These are phyloP conservation scores for Pythium apleroticum DNA, from an alignment of 352 stramenopile species.

Conservation along the genomic window DNA sequence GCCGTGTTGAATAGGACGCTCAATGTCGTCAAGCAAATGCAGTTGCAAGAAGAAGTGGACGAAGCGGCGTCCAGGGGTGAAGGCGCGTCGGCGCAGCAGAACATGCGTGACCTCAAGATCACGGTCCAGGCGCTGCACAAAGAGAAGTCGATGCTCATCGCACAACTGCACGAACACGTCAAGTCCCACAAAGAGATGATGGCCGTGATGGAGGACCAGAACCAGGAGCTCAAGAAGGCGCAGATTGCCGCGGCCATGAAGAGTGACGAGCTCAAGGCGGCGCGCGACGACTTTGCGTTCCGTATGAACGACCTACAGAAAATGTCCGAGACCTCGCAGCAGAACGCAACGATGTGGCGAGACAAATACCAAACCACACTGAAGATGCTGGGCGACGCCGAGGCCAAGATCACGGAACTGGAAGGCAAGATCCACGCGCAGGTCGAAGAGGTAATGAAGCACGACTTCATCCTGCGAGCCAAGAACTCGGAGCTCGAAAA, in stretches of 20 bases:
- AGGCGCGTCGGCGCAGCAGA: conserved; percentile 21
- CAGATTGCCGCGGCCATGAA: conserved; percentile 44
- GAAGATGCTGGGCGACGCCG: conserved; percentile 34
- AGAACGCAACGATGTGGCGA: conserved; percentile 39
- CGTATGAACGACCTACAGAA: conserved; percentile 34
- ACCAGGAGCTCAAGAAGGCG: conserved; percentile 51
- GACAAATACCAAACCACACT: conserved; percentile 52
- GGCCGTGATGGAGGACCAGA: conserved; percentile 47
- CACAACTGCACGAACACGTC: conserved; percentile 61
- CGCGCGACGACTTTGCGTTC: conserved; percentile 38
- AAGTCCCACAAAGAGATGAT: conserved; percentile 46
- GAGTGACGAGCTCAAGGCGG: conserved; percentile 43
- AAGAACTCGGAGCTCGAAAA: conserved; percentile 55
- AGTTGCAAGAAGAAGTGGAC: conserved; percentile 34
- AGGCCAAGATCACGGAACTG: conserved; percentile 42
- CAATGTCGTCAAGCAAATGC: conserved; percentile 50
- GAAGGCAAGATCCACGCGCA: conserved; percentile 44
- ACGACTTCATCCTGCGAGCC: conserved; percentile 52
- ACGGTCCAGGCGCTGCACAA: conserved; percentile 57
- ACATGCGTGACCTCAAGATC: conserved; percentile 45
- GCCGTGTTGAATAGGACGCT: conserved; percentile 36
- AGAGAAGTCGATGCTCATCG: conserved; percentile 56
- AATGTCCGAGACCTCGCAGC: conserved; percentile 44
- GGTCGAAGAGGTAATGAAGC: conserved; percentile 58
- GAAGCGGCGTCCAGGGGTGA: conserved; percentile 2